Base-by-base conservation (phyloP, 2,329 filamentous ascomycete species). In the Neofusicoccum sp. region DNA sequence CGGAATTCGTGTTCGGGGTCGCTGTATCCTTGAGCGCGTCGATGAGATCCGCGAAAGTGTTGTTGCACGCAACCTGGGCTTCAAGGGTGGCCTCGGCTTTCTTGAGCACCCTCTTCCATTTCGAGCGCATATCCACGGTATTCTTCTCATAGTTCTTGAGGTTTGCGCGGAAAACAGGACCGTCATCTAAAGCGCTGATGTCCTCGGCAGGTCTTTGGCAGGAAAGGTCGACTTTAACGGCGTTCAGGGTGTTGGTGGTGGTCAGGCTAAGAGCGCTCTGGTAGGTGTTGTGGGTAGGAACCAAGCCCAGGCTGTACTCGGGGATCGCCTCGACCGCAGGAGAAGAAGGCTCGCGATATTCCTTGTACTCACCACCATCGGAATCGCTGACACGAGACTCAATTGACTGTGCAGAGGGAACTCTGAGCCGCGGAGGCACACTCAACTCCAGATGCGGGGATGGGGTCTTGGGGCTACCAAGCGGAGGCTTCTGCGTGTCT, bases 91-190 rank as follows among this genome's bases (percentile, higher is more conserved):
- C 88, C 70, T 98, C 95, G n/a, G 95, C 95, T 70, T 89, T 91
- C 72, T 95, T 96, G 66, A 99, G 79, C 6, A 99, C 90, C 70
- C 95, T 96, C 76, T 99, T 99, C 87, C 98, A 97, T 67, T 93
- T 90, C 24, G 85, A 82, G 62, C 93, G 88, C 90, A 99, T 95
- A 67, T 90, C 96, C 44, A 92, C 91, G 0, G 93, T 99, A 79
- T 96, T 98, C 71, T 96, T 93, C 75, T 99, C 95, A 30, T 98
- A 79, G 0, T 93, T 89, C 73, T 97, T 97, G 82, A 99, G 96
- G 0, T 95, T 98, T 16, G 95, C 96, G 64, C 96, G 86, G 77
- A 99, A 99, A 1, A 99, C 82, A 0, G 96, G 95, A 0, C 95
- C 95, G 76, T 99, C 95, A 67, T 98, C 95, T 24, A 89, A 88